Evolutionary conservation across 2,329 filamentous ascomycete genomes (phyloP).

Genomic region (Beauveria sp.): DNA sequence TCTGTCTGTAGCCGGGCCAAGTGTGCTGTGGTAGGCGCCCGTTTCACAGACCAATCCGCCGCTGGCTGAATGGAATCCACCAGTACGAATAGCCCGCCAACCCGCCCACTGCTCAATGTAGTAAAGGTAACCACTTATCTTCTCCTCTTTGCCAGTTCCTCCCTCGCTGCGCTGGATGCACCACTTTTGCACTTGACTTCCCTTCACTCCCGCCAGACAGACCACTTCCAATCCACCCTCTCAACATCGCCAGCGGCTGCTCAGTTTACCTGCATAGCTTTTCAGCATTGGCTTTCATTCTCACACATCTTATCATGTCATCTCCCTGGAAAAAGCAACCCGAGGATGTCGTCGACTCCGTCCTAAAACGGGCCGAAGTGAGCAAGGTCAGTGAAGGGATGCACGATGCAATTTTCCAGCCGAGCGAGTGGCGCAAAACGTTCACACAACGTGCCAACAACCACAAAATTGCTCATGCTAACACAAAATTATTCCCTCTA

Average conservation of each 20-base stretch:
- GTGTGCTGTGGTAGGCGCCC: not conserved
- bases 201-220: conserved; percentile 3
- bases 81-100: not conserved
- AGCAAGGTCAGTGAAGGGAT: conserved; percentile 54
- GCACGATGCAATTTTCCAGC: conserved; percentile 5
- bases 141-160: not conserved
- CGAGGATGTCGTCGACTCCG: conserved; percentile 58
- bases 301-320: conserved; percentile 37
- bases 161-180: not conserved
- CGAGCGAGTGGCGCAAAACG: not conserved
- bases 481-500: conserved; percentile 30
- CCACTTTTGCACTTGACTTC: conserved; percentile 8
- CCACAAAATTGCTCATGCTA: not conserved
- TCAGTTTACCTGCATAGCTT: not conserved
- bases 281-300: not conserved
- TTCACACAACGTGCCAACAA: not conserved
- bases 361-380: conserved; percentile 65
- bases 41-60: not conserved
- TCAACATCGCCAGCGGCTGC: not conserved
- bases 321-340: conserved; percentile 57
- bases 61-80: not conserved
- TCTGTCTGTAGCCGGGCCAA: too few species aligned
- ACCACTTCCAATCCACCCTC: not conserved
- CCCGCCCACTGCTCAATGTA: not conserved
- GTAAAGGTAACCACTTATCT: not conserved